Evolutionary conservation across 2,329 filamentous ascomycete species (phyloP), one percentile per base, ranked within the genome.

Genomic region (Paraphoma sp.): DNA sequence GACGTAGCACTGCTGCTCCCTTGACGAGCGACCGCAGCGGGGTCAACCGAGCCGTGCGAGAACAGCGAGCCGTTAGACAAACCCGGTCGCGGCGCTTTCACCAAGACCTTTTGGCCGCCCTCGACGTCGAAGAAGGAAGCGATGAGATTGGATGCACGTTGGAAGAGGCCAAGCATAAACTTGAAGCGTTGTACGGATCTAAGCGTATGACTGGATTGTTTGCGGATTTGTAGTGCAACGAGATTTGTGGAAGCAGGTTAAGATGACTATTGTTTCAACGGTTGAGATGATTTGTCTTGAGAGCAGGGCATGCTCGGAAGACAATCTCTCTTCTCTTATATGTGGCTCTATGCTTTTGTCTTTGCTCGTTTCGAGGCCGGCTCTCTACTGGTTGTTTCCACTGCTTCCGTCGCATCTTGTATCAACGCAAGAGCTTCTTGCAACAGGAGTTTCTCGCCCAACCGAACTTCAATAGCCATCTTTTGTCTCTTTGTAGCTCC

Each of bases 381-480:
- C 17, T 14, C 51, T 6, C 23, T 28, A 3, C 9, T 28, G 8
- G 11, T 23, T 16, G 14, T 23, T 6, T 42, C 43, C 18, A 14
- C 31, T 12, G 5, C 10, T 14, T 5, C 11, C 14, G 5, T 40
- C 17, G 43, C 41, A 9, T 33, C 50, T 45, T 51, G 46, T 30
- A 63, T 9, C 14, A 57, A 43, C 4, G 41, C 51, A 11, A 63
- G 28, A 11, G 57, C 63, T 47, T 69, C 66, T 23, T 61, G 48
- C 6, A 69, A 51, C 17, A 69, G 17, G 1, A 36, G 18, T 41
- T 69, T 69, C 33, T 69, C 66, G 8, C 66, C 64, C 8, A 67
- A 11, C 6, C 66, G 58, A 6, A 67, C 61, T 7, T 63, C 56
- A 12, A 67, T 16, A 1, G 66, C 61, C 66, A 69, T 67, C 2